phyloP scores from a whole-genome alignment of 371 early-diverging fungal genomes.

The Saksenaea vasiformis region DNA sequence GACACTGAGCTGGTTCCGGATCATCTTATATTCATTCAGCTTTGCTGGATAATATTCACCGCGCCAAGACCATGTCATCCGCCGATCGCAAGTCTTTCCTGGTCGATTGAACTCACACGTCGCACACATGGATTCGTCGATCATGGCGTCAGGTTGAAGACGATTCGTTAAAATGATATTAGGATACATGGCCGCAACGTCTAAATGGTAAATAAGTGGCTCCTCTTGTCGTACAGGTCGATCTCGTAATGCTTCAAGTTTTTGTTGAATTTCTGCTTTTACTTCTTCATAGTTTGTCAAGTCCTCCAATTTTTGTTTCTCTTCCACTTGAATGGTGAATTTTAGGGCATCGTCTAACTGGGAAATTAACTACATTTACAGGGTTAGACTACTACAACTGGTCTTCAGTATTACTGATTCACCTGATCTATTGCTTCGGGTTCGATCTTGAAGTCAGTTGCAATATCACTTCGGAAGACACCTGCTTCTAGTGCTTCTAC shows the following conservation, averaged over 20 bases:
- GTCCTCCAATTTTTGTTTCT: constrained; percentile 66
- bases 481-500: constrained; percentile 99
- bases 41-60: constrained; percentile 96
- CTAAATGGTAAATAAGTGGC: constrained; percentile 98
- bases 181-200: constrained; percentile 99
- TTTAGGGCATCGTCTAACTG: constrained; percentile 91
- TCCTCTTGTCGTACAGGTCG: constrained; percentile 72
- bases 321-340: constrained; percentile 88
- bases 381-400: not conserved
- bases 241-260: constrained; percentile 71
- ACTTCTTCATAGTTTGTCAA: constrained; percentile 83
- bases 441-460: constrained; percentile 84
- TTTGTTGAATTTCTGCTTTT: constrained; percentile 30
- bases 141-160: constrained; percentile 98
- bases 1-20: constrained; percentile 80
- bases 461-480: constrained; percentile 97
- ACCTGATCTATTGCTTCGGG: constrained; percentile 77
- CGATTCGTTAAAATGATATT: constrained; percentile 99
- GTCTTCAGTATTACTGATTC: not conserved
- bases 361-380: constrained; percentile 68
- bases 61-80: constrained; percentile 98
- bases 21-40: constrained; percentile 90
- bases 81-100: constrained; percentile 90
- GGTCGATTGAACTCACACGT: constrained; percentile 94
- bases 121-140: constrained; percentile 91